Evolutionary conservation across 1,284 basidiomycete genomes (phyloP).

Genomic region (Ganoderma lingzhi): DNA sequence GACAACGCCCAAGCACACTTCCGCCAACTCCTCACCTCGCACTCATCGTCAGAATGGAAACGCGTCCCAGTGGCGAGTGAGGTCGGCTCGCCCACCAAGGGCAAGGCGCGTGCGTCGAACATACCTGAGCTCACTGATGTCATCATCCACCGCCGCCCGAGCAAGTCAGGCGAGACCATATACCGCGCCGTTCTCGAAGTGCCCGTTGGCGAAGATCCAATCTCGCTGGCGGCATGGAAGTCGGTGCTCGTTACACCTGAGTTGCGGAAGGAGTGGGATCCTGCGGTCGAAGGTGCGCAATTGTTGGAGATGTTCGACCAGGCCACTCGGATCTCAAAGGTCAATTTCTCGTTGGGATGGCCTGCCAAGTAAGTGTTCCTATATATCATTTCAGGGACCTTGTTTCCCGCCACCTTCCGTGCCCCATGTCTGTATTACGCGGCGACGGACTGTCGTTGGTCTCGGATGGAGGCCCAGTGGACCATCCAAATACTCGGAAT

Average conservation of each 20-base stretch:
- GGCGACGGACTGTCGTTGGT: neutral
- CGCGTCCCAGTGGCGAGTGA: constrained; percentile 61
- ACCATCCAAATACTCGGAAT: neutral
- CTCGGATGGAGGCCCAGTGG: neutral
- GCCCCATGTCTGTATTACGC: neutral
- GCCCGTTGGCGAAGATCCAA: constrained; percentile 65
- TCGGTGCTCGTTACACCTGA: constrained; percentile 88
- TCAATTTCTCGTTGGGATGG: constrained; percentile 94
- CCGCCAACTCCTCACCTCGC: constrained; percentile 70
- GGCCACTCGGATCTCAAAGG: constrained; percentile 86
- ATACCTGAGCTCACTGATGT: constrained; percentile 73
- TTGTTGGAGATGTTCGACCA: constrained; percentile 90
- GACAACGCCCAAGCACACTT: constrained; percentile 76
- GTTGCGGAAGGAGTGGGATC: constrained; percentile 90
- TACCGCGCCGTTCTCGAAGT: constrained; percentile 88
- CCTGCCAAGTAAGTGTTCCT: constrained; percentile 83
- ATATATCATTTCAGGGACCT: neutral
- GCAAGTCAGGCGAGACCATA: constrained; percentile 76
- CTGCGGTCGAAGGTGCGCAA: constrained; percentile 87
- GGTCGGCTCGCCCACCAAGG: constrained; percentile 56
- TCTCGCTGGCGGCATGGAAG: constrained; percentile 83
- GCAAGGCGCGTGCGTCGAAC: constrained; percentile 59
- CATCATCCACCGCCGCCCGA: constrained; percentile 70
- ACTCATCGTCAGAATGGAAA: constrained; percentile 74
- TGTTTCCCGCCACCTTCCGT: neutral